These are phyloP conservation scores for Paecilomyces dactylethromorphus DNA, from an alignment of 2,329 filamentous ascomycete species.

Conservation along the genomic window DNA sequence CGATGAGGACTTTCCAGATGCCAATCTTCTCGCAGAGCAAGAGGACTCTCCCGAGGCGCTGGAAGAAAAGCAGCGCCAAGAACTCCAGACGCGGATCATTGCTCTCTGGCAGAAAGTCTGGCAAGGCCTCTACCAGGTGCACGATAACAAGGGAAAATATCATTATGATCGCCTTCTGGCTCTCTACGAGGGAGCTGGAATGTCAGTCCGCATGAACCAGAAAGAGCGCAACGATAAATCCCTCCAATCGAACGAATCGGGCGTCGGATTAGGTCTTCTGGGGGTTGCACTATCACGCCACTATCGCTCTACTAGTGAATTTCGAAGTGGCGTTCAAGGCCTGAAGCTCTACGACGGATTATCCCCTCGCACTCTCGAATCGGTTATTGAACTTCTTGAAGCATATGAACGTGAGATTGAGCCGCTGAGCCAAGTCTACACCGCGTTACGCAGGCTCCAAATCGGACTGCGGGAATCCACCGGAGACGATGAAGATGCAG, in stretches of 20 bases:
- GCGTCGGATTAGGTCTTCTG: constrained; percentile 7
- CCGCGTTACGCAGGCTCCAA: constrained; percentile 10
- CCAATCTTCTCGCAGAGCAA: neutral
- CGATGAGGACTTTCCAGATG: neutral
- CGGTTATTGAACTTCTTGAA: constrained; percentile 10
- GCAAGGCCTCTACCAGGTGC: neutral
- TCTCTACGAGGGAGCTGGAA: constrained; percentile 13
- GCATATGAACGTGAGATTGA: constrained; percentile 15
- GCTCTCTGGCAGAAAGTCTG: neutral
- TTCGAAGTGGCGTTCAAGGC: constrained; percentile 8
- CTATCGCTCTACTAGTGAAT: neutral
- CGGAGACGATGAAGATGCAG: constrained; percentile 2
- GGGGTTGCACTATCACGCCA: constrained; percentile 4
- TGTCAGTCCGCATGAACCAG: constrained; percentile 3
- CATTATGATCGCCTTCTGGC: constrained; percentile 11
- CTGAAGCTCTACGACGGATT: constrained; percentile 14
- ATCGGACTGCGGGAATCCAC: constrained; percentile 5
- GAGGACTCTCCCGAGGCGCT: neutral
- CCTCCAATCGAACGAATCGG: neutral
- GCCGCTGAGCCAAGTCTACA: constrained; percentile 9
- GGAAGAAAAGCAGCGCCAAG: neutral
- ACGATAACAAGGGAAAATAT: neutral
- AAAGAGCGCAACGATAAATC: neutral
- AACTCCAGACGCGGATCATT: neutral
- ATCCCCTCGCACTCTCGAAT: constrained; percentile 10